A percentile compares a stretch with the other conserved stretches of the same genome.
Conservation (phyloP, 257 asterid genomes). For the Capsicum pubescens region DNA sequence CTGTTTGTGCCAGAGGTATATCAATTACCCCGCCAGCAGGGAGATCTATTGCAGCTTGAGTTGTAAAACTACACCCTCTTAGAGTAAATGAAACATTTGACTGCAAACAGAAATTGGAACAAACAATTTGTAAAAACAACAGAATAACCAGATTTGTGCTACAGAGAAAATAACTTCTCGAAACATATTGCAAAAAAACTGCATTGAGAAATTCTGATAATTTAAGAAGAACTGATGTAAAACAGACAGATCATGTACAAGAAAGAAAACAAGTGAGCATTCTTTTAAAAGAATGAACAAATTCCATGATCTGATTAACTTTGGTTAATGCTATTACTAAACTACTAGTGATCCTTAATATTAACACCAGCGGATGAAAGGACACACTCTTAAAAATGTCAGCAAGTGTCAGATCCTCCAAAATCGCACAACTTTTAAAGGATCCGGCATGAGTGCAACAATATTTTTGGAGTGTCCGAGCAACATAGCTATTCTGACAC, state of each 20-base stretch:
- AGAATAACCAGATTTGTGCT: neutral
- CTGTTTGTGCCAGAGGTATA: conserved; percentile 96
- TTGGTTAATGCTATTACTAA: neutral
- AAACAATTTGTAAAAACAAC: conserved; percentile 2
- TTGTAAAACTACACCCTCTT: conserved; percentile 52
- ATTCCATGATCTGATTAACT: neutral
- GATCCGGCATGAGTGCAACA: too few species aligned
- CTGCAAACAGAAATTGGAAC: conserved; percentile 40
- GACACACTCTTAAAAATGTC: neutral
- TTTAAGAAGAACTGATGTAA: neutral
- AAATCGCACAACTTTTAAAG: too few species aligned
- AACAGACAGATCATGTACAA: neutral
- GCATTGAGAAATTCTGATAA: neutral
- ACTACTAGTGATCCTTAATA: neutral
- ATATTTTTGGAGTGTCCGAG: neutral
- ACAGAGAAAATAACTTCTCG: neutral
- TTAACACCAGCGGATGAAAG: neutral
- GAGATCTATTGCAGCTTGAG: conserved; percentile 56
- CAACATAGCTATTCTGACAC: neutral
- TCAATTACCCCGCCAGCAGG: conserved; percentile 63
- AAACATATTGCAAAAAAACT: neutral
- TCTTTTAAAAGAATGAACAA: neutral
- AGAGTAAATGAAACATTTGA: conserved; percentile 47
- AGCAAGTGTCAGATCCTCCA: neutral
- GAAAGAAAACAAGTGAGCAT: neutral